Evolutionary conservation across 805 yeast genomes (phyloP).

Genomic region (Saturnispora besseyi): DNA sequence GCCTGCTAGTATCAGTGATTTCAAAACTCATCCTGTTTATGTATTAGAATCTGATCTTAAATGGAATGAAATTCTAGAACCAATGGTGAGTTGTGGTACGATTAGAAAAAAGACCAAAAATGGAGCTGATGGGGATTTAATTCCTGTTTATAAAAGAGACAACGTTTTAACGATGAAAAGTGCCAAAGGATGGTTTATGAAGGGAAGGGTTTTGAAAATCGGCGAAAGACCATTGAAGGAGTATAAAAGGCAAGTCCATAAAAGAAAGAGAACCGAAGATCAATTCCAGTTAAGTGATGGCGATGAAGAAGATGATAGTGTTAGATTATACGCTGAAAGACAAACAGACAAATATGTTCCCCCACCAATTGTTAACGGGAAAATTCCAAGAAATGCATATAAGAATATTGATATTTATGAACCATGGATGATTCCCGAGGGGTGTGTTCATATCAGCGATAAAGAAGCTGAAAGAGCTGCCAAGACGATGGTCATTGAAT

Average conservation of each 20-base stretch:
- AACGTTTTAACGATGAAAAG: constrained; percentile 58
- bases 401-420: constrained; percentile 80
- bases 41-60: constrained; percentile 69
- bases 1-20: constrained; percentile 77
- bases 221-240: constrained; percentile 61
- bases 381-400: constrained; percentile 63
- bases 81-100: constrained; percentile 67
- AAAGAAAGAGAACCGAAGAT: constrained; percentile 16
- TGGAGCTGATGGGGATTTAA: constrained; percentile 27
- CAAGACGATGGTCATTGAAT: constrained; percentile 57
- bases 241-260: constrained; percentile 17
- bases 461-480: constrained; percentile 64
- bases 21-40: constrained; percentile 79
- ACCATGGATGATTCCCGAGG: constrained; percentile 74
- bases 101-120: constrained; percentile 37
- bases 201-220: constrained; percentile 63
- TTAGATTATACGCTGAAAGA: constrained; percentile 60
- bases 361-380: constrained; percentile 55
- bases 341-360: constrained; percentile 72
- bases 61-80: constrained; percentile 62
- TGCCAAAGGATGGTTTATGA: constrained; percentile 78
- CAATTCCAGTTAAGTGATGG: constrained; percentile 21
- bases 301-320: constrained; percentile 45
- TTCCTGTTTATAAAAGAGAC: constrained; percentile 58
- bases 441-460: constrained; percentile 54